These are phyloP conservation scores for Solanum lignicaule DNA, from an alignment of 257 asterid species.

Conservation along the genomic window DNA sequence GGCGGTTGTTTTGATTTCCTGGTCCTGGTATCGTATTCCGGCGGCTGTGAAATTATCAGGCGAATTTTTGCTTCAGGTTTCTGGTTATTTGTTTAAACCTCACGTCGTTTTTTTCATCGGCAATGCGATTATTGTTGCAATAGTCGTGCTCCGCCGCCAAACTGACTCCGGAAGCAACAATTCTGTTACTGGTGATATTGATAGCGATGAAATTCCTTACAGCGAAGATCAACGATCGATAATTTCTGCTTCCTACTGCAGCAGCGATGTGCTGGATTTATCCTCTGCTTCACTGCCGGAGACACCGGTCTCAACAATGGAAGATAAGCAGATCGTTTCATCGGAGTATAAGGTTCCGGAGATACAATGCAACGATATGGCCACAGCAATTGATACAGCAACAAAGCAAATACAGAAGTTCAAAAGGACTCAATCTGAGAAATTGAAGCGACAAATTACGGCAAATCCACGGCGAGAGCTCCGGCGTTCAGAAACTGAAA, in stretches of 20 bases:
- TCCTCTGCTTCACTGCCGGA: not conserved
- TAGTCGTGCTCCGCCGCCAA: conserved; percentile 40
- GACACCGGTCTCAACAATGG: not conserved
- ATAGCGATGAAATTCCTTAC: conserved; percentile 34
- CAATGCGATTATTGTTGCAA: conserved; percentile 37
- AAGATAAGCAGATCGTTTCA: conserved; percentile 29
- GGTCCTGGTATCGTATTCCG: conserved; percentile 61
- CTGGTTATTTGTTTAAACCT: conserved; percentile 39
- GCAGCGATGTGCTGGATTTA: not conserved
- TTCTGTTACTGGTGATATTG: conserved; percentile 16
- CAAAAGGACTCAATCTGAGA: conserved; percentile 72
- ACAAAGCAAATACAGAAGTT: conserved; percentile 45
- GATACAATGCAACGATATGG: conserved; percentile 26
- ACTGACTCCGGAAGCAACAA: conserved; percentile 8
- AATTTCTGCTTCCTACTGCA: not conserved
- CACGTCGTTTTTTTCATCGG: conserved; percentile 81
- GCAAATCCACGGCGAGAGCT: conserved; percentile 25
- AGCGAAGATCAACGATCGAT: conserved; percentile 22
- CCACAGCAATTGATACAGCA: conserved; percentile 46
- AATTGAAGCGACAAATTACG: conserved; percentile 41
- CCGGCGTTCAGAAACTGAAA: conserved; percentile 54
- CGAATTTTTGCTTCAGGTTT: conserved; percentile 1
- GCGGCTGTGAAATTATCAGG: conserved; percentile 13
- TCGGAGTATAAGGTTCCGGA: conserved; percentile 6
- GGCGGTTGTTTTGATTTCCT: conserved; percentile 39